Percentiles rank a stretch among this genome's conserved stretches.
These are phyloP conservation scores for Backusella liffmaniae DNA, from an alignment of 192 early-diverging fungal species.

Conservation along the genomic window DNA sequence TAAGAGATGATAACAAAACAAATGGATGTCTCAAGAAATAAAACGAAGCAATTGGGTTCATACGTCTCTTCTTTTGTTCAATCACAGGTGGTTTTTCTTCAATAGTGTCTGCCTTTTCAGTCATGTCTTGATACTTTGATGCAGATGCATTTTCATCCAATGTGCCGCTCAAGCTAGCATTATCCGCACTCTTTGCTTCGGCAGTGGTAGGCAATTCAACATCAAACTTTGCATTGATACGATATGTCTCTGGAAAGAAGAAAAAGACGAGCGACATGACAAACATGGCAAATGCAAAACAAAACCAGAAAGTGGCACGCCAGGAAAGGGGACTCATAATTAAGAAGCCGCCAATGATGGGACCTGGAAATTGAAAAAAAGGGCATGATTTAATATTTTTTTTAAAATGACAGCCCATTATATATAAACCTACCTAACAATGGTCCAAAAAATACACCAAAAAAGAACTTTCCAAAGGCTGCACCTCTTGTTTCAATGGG, in stretches of 20 bases:
- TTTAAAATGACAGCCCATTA: neutral
- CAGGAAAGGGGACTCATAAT: conserved; percentile 37
- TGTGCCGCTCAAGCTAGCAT: neutral
- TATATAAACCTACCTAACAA: conserved; percentile 1
- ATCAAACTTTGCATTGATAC: conserved; percentile 22
- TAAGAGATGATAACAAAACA: conserved; percentile 38
- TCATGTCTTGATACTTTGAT: neutral
- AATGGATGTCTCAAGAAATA: conserved; percentile 36
- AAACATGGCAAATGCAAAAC: conserved; percentile 37
- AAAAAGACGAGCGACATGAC: conserved; percentile 36
- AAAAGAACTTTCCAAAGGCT: conserved; percentile 35
- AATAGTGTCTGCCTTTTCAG: neutral
- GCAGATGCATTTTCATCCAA: neutral
- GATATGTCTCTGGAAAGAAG: conserved; percentile 44
- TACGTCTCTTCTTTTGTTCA: neutral
- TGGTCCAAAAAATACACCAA: conserved; percentile 32
- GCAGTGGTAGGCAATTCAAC: neutral
- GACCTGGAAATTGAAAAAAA: neutral
- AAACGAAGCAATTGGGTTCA: conserved; percentile 14
- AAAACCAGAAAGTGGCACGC: conserved; percentile 48
- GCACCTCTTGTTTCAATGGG: conserved; percentile 26
- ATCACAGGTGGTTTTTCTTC: neutral
- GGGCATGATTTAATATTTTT: too few relatives aligned
- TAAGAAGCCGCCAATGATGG: conserved; percentile 49
- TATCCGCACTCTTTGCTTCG: neutral